Evolutionary conservation across 2,329 filamentous ascomycete species (phyloP), one percentile per base, ranked within the genome.

Genomic region (Aspergillus neotritici): DNA sequence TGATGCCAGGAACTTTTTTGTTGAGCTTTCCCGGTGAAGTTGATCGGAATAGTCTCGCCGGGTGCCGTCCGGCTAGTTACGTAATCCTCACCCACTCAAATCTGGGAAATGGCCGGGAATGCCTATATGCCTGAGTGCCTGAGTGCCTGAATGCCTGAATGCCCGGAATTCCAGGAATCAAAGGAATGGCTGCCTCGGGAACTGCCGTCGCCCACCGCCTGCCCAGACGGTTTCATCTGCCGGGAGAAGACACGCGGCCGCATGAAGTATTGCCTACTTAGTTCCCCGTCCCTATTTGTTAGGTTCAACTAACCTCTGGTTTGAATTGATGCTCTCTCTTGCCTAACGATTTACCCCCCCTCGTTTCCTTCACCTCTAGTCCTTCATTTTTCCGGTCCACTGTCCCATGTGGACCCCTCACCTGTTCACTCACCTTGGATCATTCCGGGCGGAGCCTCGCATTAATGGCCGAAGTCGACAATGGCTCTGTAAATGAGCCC

Each of bases 401-500:
- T 41, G 41, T 57, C 57, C 54, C 50, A 63, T 63, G 60, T 52
- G 50, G 55, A 55, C 55, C 47, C 46, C 43, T 49, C 40, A 41
- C 46, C 48, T 55, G 48, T 44, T 49, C 55, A 42, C 52, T 52
- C 55, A 42, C 52, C 51, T 42, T 53, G 44, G 48, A 51, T 51
- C 50, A 50, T 55, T 58, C 57, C 62, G 56, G 44, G 52, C 55
- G 61, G 62, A 64, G 63, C 64, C 55, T 60, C 51, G 50, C 54
- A 64, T 64, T 65, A 55, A 69, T 69, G 66, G 66, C 64, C 56
- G 66, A 68, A 53, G 62, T 63, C 41, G 64, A 67, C 49, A 55
- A 63, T 51, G 60, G 56, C 60, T 55, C 60, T 47, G 43, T 48
- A 31, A 53, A 55, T 47, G 61, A 62, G 58, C 61, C 57, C 43